Evolutionary conservation across 305 asterid species (phyloP).

Genomic region (Fraxinus paxiana): DNA sequence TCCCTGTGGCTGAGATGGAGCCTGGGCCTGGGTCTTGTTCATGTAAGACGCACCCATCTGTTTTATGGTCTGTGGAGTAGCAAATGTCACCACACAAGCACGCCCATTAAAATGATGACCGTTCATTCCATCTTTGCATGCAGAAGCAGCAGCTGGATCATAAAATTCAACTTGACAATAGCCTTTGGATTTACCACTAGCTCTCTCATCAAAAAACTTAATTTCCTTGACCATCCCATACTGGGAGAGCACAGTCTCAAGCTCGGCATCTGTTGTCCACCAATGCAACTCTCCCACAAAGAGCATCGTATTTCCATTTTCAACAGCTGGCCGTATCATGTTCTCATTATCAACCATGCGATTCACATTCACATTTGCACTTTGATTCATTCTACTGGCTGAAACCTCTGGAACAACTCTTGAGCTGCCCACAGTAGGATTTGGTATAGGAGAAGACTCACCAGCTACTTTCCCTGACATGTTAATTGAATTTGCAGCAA

Average conservation of each 20-base stretch:
- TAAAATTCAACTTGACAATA: conserved; percentile 93
- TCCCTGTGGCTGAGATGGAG: conserved; percentile 42
- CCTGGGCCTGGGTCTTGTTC: conserved; percentile 49
- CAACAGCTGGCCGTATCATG: conserved; percentile 45
- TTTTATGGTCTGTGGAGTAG: conserved; percentile 70
- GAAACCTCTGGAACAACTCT: conserved; percentile 43
- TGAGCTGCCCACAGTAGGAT: conserved; percentile 46
- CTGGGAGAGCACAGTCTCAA: conserved; percentile 57
- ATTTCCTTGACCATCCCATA: conserved; percentile 89
- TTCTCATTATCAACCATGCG: conserved; percentile 46
- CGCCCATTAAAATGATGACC: conserved; percentile 78
- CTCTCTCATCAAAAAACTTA: conserved; percentile 91
- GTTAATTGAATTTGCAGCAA: conserved; percentile 36
- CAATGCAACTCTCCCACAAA: conserved; percentile 96
- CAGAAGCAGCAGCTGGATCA: conserved; percentile 67
- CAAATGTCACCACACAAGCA: conserved; percentile 83
- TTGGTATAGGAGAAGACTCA: conserved; percentile 41
- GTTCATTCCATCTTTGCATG: conserved; percentile 87
- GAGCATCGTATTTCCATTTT: conserved; percentile 65
- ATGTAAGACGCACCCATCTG: conserved; percentile 64
- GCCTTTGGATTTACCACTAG: conserved; percentile 98
- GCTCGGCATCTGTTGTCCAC: conserved; percentile 98
- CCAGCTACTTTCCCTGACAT: conserved; percentile 32
- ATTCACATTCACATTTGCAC: conserved; percentile 38
- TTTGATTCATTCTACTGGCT: conserved; percentile 35